A percentile compares a stretch with the other conserved stretches of the same genome.
Conservation (phyloP, 371 early-diverging fungal species). For the Dichotomocladium elegans region DNA sequence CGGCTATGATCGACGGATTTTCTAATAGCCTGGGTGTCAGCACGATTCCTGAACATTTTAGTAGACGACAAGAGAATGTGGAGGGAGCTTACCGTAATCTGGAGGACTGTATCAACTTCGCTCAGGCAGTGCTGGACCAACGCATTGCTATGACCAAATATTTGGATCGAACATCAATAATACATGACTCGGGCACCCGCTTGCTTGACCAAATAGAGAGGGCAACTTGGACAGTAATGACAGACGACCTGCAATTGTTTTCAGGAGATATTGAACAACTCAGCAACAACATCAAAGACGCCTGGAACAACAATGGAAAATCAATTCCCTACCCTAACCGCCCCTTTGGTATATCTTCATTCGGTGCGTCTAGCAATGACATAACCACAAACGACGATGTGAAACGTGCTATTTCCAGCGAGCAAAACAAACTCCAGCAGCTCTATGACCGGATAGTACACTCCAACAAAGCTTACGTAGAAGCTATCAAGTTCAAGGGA, state of each 20-base stretch:
- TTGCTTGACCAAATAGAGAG: slow-evolving; percentile 5
- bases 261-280: slow-evolving; percentile 6
- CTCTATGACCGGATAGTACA: background rate
- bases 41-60: slow-evolving; percentile 18
- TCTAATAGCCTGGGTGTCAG: background rate
- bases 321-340: slow-evolving; percentile 27
- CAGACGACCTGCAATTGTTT: background rate
- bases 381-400: background rate
- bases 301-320: slow-evolving; percentile 4
- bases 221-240: slow-evolving; percentile 7
- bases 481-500: background rate
- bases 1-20: background rate
- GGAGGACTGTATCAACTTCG: slow-evolving; percentile 10
- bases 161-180: background rate
- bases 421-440: background rate
- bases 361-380: too few relatives aligned
- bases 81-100: slow-evolving; percentile 18
- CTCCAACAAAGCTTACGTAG: background rate
- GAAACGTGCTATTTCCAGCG: background rate
- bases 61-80: slow-evolving; percentile 26
- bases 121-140: slow-evolving; percentile 22
- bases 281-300: slow-evolving; percentile 7
- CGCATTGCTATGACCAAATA: slow-evolving; percentile 15
- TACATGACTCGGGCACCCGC: background rate
- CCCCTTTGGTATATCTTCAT: too few relatives aligned